A percentile compares a stretch with the other conserved stretches of the same genome.
Conservation (phyloP, 306 rosid genomes). For the Casuarina equisetifolia region DNA sequence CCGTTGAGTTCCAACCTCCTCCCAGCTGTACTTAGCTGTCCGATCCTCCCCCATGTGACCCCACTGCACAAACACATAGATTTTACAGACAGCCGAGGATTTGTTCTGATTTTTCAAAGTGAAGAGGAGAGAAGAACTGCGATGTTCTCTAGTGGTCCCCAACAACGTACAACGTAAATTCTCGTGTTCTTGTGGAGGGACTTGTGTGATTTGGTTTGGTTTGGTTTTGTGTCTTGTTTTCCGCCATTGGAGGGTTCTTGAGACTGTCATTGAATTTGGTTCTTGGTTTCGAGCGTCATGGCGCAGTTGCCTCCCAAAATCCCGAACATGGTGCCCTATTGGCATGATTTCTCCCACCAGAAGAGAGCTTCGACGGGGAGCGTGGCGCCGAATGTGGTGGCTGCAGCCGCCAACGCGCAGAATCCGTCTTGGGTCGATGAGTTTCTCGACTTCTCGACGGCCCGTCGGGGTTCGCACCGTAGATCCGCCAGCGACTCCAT, state of each 20-base stretch:
- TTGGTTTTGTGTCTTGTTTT: neutral
- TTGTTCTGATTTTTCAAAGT: conserved; percentile 6
- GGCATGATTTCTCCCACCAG: conserved; percentile 62
- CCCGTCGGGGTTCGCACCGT: conserved; percentile 76
- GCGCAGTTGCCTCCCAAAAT: conserved; percentile 94
- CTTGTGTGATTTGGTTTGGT: neutral
- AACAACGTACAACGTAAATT: neutral
- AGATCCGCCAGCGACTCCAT: conserved; percentile 72
- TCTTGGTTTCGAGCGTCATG: conserved; percentile 36
- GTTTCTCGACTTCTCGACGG: conserved; percentile 72
- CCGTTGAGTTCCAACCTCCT: conserved; percentile 59
- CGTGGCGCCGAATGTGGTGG: conserved; percentile 22
- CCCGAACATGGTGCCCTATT: conserved; percentile 68
- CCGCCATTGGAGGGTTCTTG: neutral
- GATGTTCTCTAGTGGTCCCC: neutral
- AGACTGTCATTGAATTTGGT: conserved; percentile 9
- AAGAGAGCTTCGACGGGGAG: conserved; percentile 42
- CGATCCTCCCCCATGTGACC: conserved; percentile 32
- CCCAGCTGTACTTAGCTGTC: conserved; percentile 63
- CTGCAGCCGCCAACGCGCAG: conserved; percentile 2
- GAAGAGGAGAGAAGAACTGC: neutral
- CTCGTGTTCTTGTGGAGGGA: conserved; percentile 17
- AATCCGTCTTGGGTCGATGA: conserved; percentile 90
- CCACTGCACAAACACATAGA: conserved; percentile 11
- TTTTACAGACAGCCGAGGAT: neutral